Base-by-base conservation (phyloP, 176 grass and related monocot species). In the Elymus sibiricus region DNA sequence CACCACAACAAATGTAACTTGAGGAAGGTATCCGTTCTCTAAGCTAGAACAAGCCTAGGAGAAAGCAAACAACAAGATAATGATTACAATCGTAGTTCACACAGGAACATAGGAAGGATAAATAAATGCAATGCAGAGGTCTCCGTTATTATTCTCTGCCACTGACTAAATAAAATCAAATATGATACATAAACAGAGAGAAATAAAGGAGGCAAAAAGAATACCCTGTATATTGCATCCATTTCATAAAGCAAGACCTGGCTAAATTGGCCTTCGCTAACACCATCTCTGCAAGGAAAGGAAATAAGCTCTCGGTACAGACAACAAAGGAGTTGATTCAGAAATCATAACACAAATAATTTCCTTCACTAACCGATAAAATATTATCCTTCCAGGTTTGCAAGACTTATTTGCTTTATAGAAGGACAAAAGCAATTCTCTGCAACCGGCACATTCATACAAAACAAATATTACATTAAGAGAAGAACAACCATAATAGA, bases 231-330 rank as follows among this genome's bases (percentile, higher is more conserved):
- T 67, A 98, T 95, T 15, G 93, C 83, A 86, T 90, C 82, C 82
- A 98, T 85, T 79, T 98, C 96, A 82, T 89, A 83, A 14, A 95
- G 87, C 69, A 98, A 83, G 26, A 98, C 90, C 56, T 98, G 80
- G 40, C 71, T 87, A 64, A 98, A 98, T 64, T 95, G 93, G 9
- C 93, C 91, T 74, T 98, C 93, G 14, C 96, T 98, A 2, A 98
- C 93, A 53, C 95, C 95, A 91, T 98, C 93, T 49, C 95, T 95
- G 79, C 78, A 90, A 78, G 76, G 17, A 37, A 83, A 65, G 63
- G 42, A 82, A 82, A 80, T n/a, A 3, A 53, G 5, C 28, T 56
- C 53, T 56, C 7, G 66, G 42, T 9, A 7, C 0, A 60, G 29
- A 70, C 44, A 77, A 11, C 13, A 56, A 56, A 84, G 17, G 16